Base-by-base conservation (phyloP, 1,284 basidiomycete genomes). In the Apiotrichum montevideense region DNA sequence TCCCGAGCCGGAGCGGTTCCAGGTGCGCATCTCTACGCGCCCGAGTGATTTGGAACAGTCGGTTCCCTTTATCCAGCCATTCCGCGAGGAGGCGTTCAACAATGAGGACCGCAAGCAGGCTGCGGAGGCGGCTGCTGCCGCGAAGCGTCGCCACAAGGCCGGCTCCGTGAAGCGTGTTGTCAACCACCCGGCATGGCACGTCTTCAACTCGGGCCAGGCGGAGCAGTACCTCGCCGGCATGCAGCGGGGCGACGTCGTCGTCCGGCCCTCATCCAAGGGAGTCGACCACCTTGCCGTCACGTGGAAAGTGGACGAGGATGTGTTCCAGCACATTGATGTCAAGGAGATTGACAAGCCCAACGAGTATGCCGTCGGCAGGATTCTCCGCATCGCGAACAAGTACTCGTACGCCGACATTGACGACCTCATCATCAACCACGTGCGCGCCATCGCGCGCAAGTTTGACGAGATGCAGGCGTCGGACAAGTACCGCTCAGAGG, bases 111-210 rank as follows among this genome's bases (percentile, higher is more conserved):
- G 80, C 32, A 85, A 84, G 56, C 80, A 81, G 52, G 81, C 85
- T 43, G 85, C 85, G 56, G 90, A 95, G 69, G 77, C 80, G 58
- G 87, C 90, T 54, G 79, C 90, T 56, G 81, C 87, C 58, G 83
- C 82, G 63, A 92, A 90, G 78, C 94, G 92, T 77, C 81, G 87
- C 47, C 85, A 87, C 2, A 85, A 91, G 73, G 84, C 85, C 46
- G 83, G 88, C 71, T 80, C 84, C 69, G 82, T 85, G 53, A 85
- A 91, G 62, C 83, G 96, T 33, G 85, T 95, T 48, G 91, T 98
- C 79, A 94, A 98, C 73, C 96, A 99, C 74, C 96, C 96, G 3
- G 94, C 97, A 77, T 99, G 97, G 84, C 90, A 95, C 73, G 92
- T 96, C 72, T 88, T 97, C 81, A 95, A 92, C 69, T 86, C 90